phyloP scores from a whole-genome alignment of 805 yeast species.

The Metschnikowia dekortorum region DNA sequence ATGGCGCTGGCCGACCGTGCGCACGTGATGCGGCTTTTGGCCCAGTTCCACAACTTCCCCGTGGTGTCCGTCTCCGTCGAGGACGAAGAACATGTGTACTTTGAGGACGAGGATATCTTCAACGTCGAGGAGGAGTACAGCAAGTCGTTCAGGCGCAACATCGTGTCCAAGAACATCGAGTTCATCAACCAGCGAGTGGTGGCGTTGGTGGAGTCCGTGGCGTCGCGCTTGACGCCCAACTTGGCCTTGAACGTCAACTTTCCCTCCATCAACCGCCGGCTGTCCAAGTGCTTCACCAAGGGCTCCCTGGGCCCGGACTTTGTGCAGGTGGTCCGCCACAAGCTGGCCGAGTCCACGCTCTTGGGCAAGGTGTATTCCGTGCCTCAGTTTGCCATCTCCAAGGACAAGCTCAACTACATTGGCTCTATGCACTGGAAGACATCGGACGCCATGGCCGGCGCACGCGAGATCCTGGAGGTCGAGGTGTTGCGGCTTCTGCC shows the following conservation, averaged over 20 bases:
- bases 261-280: slow-evolving; percentile 25
- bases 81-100: slow-evolving; percentile 29
- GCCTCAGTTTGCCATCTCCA: slow-evolving; percentile 4
- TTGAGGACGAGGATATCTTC: slow-evolving; percentile 29
- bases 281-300: slow-evolving; percentile 19
- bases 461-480: slow-evolving; percentile 2
- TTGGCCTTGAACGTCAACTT: slow-evolving; percentile 23
- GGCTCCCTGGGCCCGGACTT: slow-evolving; percentile 8
- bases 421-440: slow-evolving; percentile 5
- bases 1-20: slow-evolving; percentile 3
- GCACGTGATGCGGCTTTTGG: slow-evolving; percentile 18
- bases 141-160: slow-evolving; percentile 17
- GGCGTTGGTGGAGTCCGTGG: slow-evolving; percentile 18
- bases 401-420: neutral
- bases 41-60: slow-evolving; percentile 17
- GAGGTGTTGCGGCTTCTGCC: slow-evolving; percentile 8
- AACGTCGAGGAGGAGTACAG: slow-evolving; percentile 11
- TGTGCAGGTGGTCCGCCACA: slow-evolving; percentile 3
- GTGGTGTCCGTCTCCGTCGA: slow-evolving; percentile 22
- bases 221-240: slow-evolving; percentile 4
- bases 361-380: slow-evolving; percentile 9
- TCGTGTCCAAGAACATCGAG: slow-evolving; percentile 19
- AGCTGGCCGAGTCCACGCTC: neutral
- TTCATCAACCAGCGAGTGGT: slow-evolving; percentile 24
- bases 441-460: slow-evolving; percentile 1